Evolutionary conservation across 1,139 yeast species (phyloP).

Genomic region (Meyerozyma smithsonii): DNA sequence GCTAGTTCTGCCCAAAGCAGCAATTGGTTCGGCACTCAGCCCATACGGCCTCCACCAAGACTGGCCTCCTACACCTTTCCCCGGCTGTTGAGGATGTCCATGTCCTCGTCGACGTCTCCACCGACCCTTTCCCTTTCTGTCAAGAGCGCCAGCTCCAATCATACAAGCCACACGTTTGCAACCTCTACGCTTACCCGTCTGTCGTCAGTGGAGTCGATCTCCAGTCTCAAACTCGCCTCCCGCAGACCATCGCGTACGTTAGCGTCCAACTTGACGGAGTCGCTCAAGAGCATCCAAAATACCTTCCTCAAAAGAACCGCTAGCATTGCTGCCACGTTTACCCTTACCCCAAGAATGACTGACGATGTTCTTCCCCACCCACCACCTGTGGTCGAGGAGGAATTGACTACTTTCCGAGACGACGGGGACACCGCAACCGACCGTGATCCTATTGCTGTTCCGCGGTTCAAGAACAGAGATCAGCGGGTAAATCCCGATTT

Average conservation of each 20-base stretch:
- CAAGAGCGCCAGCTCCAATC: neutral
- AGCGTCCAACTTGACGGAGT: constrained; percentile 2
- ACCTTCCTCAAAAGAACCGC: neutral
- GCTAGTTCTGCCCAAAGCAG: neutral
- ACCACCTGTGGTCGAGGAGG: constrained; percentile 5
- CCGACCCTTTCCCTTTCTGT: neutral
- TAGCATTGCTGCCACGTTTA: constrained; percentile 1
- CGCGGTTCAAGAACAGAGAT: constrained; percentile 35
- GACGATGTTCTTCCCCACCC: constrained; percentile 18
- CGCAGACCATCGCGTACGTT: neutral
- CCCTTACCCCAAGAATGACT: constrained; percentile 19
- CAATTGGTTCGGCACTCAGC: neutral
- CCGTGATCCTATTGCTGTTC: constrained; percentile 7
- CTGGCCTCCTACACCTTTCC: neutral
- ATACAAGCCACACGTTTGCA: neutral
- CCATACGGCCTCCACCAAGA: neutral
- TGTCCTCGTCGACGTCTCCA: neutral
- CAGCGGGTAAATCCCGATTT: constrained; percentile 43
- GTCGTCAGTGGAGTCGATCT: neutral
- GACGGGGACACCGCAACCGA: neutral
- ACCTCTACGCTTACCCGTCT: neutral
- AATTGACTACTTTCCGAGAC: constrained; percentile 7
- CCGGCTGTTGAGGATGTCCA: neutral
- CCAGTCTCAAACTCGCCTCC: neutral
- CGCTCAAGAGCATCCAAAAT: neutral